A percentile compares a stretch with the other conserved stretches of the same genome.
Evolutionary conservation across 2,329 filamentous ascomycete species (phyloP).

Genomic region (Xylariaceae sp.): DNA sequence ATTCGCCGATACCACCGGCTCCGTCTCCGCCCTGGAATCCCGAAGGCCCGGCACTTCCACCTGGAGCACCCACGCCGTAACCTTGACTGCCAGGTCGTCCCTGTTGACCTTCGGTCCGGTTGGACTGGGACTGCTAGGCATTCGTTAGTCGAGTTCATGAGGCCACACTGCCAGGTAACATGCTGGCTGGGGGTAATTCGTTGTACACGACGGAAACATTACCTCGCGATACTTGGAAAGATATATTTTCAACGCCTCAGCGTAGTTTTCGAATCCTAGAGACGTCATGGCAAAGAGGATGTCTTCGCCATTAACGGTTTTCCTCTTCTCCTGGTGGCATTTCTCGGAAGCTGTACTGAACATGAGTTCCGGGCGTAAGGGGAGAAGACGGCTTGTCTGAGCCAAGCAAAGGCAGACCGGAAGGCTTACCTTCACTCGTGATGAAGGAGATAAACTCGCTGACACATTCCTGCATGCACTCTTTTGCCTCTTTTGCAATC

Average conservation of each 20-base stretch:
- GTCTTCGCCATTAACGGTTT: slow-evolving; percentile 98
- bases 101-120: slow-evolving; percentile 55
- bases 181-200: too few relatives aligned
- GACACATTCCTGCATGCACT: slow-evolving; percentile 99
- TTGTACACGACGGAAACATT: slow-evolving; percentile 38
- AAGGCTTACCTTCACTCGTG: slow-evolving; percentile 86
- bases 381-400: too few relatives aligned
- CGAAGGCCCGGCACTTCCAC: slow-evolving; percentile 36
- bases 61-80: slow-evolving; percentile 39
- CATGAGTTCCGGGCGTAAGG: too few relatives aligned
- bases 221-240: slow-evolving; percentile 97
- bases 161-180: slow-evolving; percentile 4
- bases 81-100: slow-evolving; percentile 50
- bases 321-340: slow-evolving; percentile 98
- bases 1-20: slow-evolving; percentile 38
- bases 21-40: slow-evolving; percentile 43
- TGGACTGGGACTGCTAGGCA: slow-evolving; percentile 71
- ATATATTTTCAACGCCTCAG: slow-evolving; percentile 97
- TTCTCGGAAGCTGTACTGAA: slow-evolving; percentile 80
- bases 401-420: neutral
- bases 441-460: slow-evolving; percentile 99
- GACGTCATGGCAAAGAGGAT: slow-evolving; percentile 99
- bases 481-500: slow-evolving; percentile 98
- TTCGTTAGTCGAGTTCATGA: slow-evolving; percentile 9
- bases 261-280: slow-evolving; percentile 97